A percentile compares a stretch with the other conserved stretches of the same genome.
These are phyloP conservation scores for Exutisphaerella laricina DNA, from an alignment of 2,329 filamentous ascomycete species.

Conservation along the genomic window DNA sequence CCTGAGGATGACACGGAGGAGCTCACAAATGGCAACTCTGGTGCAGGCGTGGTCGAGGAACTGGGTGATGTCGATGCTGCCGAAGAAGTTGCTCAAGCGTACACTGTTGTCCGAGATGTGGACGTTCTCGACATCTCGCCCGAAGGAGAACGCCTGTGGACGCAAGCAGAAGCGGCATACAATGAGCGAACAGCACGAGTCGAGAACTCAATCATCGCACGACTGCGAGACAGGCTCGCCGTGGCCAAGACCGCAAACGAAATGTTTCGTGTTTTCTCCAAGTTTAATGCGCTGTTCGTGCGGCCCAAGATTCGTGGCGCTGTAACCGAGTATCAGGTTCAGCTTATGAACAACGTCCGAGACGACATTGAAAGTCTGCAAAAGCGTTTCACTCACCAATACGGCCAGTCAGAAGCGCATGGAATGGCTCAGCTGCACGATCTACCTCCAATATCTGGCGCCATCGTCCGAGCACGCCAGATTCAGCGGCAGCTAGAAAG, in stretches of 20 bases:
- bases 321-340: slow-evolving; percentile 95
- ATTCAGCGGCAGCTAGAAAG: slow-evolving; percentile 93
- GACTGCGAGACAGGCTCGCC: slow-evolving; percentile 83
- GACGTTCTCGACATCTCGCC: slow-evolving; percentile 88
- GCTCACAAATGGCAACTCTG: slow-evolving; percentile 52
- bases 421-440: slow-evolving; percentile 97
- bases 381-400: slow-evolving; percentile 97
- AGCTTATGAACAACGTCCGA: slow-evolving; percentile 97
- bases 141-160: slow-evolving; percentile 87
- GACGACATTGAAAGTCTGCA: slow-evolving; percentile 89
- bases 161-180: slow-evolving; percentile 89
- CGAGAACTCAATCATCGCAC: slow-evolving; percentile 97
- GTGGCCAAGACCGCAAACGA: slow-evolving; percentile 97
- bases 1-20: slow-evolving; percentile 52
- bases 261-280: slow-evolving; percentile 99
- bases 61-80: slow-evolving; percentile 97
- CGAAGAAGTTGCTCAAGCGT: slow-evolving; percentile 91
- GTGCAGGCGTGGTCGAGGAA: slow-evolving; percentile 75
- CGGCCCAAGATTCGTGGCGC: slow-evolving; percentile 98
- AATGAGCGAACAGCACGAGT: slow-evolving; percentile 96
- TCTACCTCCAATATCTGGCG: slow-evolving; percentile 88
- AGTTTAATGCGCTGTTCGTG: slow-evolving; percentile 98
- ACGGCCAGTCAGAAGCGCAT: slow-evolving; percentile 95
- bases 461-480: slow-evolving; percentile 95
- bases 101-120: slow-evolving; percentile 88